Evolutionary conservation across 75 land plant genomes (phyloP), one percentile per base, ranked within the genome.

Genomic region (Azolla pinnata): DNA sequence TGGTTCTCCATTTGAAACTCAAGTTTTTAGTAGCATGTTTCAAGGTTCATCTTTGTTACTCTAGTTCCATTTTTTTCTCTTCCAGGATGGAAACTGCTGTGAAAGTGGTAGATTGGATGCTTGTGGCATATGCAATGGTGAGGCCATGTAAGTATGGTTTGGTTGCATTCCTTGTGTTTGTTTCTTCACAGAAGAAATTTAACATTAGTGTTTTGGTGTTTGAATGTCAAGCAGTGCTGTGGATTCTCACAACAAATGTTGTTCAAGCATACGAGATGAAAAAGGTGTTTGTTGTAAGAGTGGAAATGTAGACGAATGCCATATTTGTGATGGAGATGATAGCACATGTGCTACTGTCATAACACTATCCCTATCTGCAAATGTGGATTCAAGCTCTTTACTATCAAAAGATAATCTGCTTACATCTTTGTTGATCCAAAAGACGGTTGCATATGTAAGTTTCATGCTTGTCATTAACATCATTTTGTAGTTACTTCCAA

Each of bases 311-410:
- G 71, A 69, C 31, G 71, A 69, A 42, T 69, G 71, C 31, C 66
- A 62, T 54, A 54, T 62, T 27, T 69, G 71, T 62, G 59, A 69
- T 62, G 71, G 71, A 0, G 71, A 69, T 62, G 56, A 66, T 12
- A 62, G 20, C 20, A 69, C 30, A 44, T 69, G 71, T 31, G 66
- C 71, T 9, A 62, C 71, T 23, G 54, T 62, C 31, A 40, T 69
- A 9, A 62, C 67, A 5, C 4, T 67, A 29, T 54, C 57, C 26
- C 54, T 48, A 19, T 19, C 57, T n/a, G n/a, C n/a, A n/a, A n/a
- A n/a, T 32, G 31, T 33, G 19, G 54, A 59, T 21, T 40, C 44
- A 44, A 51, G 53, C 2, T 49, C 59, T 8, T 19, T 59, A 12
- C 9, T 58, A 16, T 20, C 63, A 48, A 46, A 46, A 27, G 34